phyloP scores from a whole-genome alignment of 2,329 filamentous ascomycete species.

The Colletotrichum cuscutae region DNA sequence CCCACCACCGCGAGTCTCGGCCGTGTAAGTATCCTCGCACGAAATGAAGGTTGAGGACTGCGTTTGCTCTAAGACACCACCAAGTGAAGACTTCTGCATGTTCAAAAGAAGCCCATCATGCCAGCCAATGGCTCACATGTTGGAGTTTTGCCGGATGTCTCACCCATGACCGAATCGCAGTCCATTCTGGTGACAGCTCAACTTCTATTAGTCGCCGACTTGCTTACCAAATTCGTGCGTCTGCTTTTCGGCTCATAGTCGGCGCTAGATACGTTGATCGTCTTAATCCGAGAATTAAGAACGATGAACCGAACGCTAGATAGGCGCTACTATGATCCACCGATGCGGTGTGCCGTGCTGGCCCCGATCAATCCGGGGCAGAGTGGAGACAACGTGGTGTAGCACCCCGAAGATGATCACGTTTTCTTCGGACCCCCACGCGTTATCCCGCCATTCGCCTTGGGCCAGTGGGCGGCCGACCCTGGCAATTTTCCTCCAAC shows the following conservation, averaged over 20 bases:
- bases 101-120: not conserved
- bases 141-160: not conserved
- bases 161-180: not conserved
- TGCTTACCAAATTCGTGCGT: too few species aligned
- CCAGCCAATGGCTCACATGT: not conserved
- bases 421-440: not conserved
- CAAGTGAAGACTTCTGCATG: not conserved
- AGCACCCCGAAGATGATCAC: conserved; percentile 5
- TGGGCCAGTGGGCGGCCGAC: not conserved
- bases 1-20: not conserved
- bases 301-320: not conserved
- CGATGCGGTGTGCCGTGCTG: not conserved
- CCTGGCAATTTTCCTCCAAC: conserved; percentile 29
- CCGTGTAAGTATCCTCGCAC: too few species aligned
- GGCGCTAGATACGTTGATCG: not conserved
- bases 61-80: not conserved
- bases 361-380: not conserved
- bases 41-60: not conserved
- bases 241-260: not conserved
- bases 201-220: not conserved
- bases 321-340: not conserved
- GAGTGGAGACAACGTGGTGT: not conserved
- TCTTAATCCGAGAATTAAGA: not conserved
- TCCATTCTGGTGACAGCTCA: too few species aligned
- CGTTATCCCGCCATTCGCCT: not conserved